Evolutionary conservation across 805 yeast genomes (phyloP), one percentile per base, ranked within the genome.

Genomic region (Saccharomycopsis sp.): DNA sequence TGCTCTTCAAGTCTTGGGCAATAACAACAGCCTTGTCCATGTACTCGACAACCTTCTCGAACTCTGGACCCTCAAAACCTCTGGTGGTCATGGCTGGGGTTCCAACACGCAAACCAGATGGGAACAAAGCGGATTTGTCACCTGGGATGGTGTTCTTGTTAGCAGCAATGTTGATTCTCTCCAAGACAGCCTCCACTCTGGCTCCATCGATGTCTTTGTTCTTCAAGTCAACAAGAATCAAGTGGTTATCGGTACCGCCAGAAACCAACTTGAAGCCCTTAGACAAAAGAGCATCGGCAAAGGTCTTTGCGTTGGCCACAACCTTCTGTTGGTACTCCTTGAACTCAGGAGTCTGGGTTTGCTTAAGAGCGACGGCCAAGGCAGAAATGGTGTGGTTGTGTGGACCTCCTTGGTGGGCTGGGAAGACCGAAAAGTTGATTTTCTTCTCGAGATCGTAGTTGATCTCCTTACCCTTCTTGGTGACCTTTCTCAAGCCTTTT

Each of bases 361-460:
- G 98, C 70, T 89, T 89, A 68, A 92, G 81, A 44, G 98, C 98
- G 58, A 91, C 92, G 34, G 98, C 96, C 66, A 92, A 79, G 20
- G 98, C 98, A 63, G 97, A 84, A 69, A 92, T 92, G 66, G 98
- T 92, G 75, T 92, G 97, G 78, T 92, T 92, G 75, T 92, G 98
- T 65, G 99, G 99, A 70, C 99, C 99, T 79, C 99, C 99, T 79
- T 92, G 99, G 74, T 92, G 98, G 64, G 96, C 98, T 66, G 99
- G 99, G 89, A 92, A 92, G 57, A 92, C 98, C 34, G 97, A 89
- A 71, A 92, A 92, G 81, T 92, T 92, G 75, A 92, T 91, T 71
- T 84, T 87, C 70, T 84, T 83, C 75, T 92, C 98, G 69, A 92
- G 81, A 67, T 92, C 97, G 72, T 90, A 91, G 54, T 79, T 75